Conservation (phyloP, 1,284 basidiomycete species). For the Xanthoconium separans region DNA sequence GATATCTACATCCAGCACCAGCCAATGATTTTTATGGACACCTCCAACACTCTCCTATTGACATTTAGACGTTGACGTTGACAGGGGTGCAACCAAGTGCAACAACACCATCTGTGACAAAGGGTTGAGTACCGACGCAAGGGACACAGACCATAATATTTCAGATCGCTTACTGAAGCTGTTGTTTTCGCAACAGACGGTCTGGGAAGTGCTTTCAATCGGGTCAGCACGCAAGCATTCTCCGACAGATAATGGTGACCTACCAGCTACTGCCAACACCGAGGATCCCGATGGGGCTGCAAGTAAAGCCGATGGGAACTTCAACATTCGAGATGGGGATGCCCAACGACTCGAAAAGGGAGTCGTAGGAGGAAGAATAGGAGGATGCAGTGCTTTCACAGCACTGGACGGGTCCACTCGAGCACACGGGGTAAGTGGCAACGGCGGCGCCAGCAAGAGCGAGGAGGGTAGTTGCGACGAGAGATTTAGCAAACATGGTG, state of each 20-base stretch:
- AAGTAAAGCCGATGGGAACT: not conserved
- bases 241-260: not conserved
- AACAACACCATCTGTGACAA: not conserved
- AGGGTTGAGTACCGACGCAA: not conserved
- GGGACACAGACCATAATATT: not conserved
- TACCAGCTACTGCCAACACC: not conserved
- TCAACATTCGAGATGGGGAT: not conserved
- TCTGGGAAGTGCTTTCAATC: not conserved
- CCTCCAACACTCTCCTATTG: not conserved
- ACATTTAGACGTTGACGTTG: not conserved
- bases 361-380: not conserved
- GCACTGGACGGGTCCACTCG: not conserved
- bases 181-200: slow-evolving; percentile 7
- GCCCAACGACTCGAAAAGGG: not conserved
- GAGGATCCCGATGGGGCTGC: not conserved
- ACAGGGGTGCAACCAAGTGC: slow-evolving; percentile 1
- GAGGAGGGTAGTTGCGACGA: not conserved
- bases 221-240: not conserved
- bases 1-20: not conserved
- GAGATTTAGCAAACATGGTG: slow-evolving; percentile 1
- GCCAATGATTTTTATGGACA: not conserved
- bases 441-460: not conserved
- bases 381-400: not conserved
- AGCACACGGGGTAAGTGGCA: not conserved
- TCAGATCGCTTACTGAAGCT: slow-evolving; percentile 1